phyloP scores from a whole-genome alignment of 2,329 filamentous ascomycete species.

The Cordyceps javanica region DNA sequence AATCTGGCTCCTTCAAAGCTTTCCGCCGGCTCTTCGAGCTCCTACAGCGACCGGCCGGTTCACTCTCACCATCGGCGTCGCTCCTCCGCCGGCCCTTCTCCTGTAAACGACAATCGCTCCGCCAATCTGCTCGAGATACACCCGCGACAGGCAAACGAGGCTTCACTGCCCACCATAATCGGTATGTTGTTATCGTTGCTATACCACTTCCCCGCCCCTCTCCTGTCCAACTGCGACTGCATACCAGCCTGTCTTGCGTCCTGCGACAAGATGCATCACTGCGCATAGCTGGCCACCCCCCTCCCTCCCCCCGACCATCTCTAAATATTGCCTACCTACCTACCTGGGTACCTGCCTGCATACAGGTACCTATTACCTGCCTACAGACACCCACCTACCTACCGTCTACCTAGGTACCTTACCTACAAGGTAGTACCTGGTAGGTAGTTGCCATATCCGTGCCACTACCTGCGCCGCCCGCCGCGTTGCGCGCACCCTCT shows the following conservation, averaged over 20 bases:
- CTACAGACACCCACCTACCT: too few species aligned
- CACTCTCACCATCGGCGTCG: conserved; percentile 45
- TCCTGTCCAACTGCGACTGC: neutral
- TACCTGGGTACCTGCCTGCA: too few species aligned
- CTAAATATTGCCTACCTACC: too few species aligned
- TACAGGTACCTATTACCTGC: too few species aligned
- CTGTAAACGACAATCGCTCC: conserved; percentile 26
- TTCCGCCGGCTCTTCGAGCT: conserved; percentile 48
- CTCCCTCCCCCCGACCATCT: too few species aligned
- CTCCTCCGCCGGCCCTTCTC: conserved; percentile 35
- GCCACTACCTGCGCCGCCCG: neutral
- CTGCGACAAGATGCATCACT: neutral
- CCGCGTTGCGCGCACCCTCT: neutral
- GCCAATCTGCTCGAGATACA: conserved; percentile 27
- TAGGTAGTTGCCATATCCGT: too few species aligned
- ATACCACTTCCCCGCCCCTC: neutral
- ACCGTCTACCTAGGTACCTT: too few species aligned
- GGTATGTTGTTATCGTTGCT: conserved; percentile 32
- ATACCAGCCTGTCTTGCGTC: neutral
- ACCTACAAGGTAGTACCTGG: too few species aligned
- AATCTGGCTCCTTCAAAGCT: conserved; percentile 47
- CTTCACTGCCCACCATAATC: conserved; percentile 46
- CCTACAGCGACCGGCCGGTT: conserved; percentile 43
- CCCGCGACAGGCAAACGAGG: conserved; percentile 23
- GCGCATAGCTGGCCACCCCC: too few species aligned